A percentile compares a stretch with the other conserved stretches of the same genome.
Evolutionary conservation across 2,329 filamentous ascomycete species (phyloP).

Genomic region (Achaetomium macrosporum): DNA sequence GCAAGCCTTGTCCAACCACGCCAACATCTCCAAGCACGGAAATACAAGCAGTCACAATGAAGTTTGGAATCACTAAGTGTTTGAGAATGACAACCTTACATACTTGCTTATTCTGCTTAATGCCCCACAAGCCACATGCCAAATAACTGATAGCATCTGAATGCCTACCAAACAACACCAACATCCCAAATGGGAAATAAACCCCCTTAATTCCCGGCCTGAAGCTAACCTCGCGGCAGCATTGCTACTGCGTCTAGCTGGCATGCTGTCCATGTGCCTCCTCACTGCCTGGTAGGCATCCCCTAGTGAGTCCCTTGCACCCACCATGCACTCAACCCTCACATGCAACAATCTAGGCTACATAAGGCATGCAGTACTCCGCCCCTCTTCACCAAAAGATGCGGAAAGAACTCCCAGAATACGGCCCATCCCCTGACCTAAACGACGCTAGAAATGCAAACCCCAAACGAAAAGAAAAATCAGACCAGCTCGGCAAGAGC

Average conservation of each 20-base stretch:
- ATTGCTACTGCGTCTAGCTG: no score
- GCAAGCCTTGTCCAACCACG: neutral
- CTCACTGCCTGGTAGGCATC: neutral
- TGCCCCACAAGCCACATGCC: no score
- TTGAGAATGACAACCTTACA: no score
- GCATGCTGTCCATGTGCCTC: no score
- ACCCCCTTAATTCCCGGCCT: no score
- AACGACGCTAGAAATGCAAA: neutral
- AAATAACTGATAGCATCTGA: no score
- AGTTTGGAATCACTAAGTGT: no score
- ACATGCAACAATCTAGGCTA: constrained; percentile 11
- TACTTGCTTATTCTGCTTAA: no score
- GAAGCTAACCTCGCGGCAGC: no score
- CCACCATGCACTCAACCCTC: neutral
- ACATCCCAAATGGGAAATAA: no score
- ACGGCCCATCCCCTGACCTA: neutral
- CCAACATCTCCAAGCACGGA: neutral
- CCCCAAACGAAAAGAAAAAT: neutral
- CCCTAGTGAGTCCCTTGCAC: neutral
- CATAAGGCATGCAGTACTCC: neutral
- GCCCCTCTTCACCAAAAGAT: neutral
- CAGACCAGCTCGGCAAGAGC: constrained; percentile 41
- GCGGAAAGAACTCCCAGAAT: neutral
- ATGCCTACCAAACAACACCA: no score
- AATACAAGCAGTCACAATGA: no score